Percentiles rank a stretch among this genome's conserved stretches.
These are phyloP conservation scores for Aspergillus fructus DNA, from an alignment of 2,329 filamentous ascomycete species.

Conservation along the genomic window DNA sequence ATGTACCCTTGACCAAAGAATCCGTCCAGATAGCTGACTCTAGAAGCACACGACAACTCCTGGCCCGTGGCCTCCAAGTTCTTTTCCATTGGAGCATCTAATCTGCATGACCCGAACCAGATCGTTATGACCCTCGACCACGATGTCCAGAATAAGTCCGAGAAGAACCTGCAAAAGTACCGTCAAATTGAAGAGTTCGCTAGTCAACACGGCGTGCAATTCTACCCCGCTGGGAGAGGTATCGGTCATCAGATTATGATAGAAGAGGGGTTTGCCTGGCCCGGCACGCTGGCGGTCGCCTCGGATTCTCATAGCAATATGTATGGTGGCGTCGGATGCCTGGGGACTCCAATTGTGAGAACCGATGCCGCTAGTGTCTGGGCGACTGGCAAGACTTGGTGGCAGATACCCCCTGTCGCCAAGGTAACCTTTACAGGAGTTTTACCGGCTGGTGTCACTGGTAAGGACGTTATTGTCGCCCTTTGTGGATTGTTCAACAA, in stretches of 20 bases:
- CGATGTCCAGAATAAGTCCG: slow-evolving; percentile 80
- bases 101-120: slow-evolving; percentile 69
- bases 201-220: slow-evolving; percentile 70
- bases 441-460: slow-evolving; percentile 76
- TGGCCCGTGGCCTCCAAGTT: slow-evolving; percentile 77
- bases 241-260: slow-evolving; percentile 81
- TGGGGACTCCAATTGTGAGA: slow-evolving; percentile 79
- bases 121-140: slow-evolving; percentile 84
- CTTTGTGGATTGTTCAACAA: slow-evolving; percentile 83
- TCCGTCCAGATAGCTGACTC: neutral
- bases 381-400: slow-evolving; percentile 83
- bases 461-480: slow-evolving; percentile 91
- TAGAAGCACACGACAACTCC: slow-evolving; percentile 71
- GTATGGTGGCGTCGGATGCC: slow-evolving; percentile 76
- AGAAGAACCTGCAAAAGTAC: slow-evolving; percentile 81
- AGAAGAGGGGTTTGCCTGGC: slow-evolving; percentile 82
- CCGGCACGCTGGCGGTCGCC: slow-evolving; percentile 77
- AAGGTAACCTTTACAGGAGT: slow-evolving; percentile 75
- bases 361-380: slow-evolving; percentile 86
- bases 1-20: neutral
- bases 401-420: slow-evolving; percentile 80
- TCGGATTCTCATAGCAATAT: slow-evolving; percentile 71
- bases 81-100: slow-evolving; percentile 76
- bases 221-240: slow-evolving; percentile 73
- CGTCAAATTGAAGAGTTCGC: slow-evolving; percentile 79